phyloP scores from a whole-genome alignment of 495 filamentous ascomycete genomes.

The Penicillium daleae region DNA sequence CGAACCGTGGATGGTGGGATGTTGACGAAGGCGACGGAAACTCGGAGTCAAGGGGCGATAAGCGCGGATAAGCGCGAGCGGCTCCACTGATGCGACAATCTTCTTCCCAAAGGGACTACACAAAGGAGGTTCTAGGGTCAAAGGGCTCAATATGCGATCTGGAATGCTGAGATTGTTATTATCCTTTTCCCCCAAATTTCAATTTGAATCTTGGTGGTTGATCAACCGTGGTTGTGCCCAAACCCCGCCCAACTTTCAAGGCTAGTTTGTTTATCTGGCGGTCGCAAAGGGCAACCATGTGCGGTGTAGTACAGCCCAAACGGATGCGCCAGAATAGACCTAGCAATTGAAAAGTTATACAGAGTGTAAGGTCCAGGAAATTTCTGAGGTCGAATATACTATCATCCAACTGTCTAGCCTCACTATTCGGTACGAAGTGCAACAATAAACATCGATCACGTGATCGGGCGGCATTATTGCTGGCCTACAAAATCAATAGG shows the following conservation, averaged over 20 bases:
- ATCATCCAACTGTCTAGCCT: neutral
- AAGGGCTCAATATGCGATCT: neutral
- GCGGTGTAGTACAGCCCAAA: neutral
- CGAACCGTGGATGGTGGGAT: conserved; percentile 30
- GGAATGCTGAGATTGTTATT: neutral
- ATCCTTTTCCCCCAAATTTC: neutral
- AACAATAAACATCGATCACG: neutral
- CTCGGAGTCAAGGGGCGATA: conserved; percentile 39
- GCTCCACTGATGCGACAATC: conserved; percentile 25
- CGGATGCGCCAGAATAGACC: too few relatives aligned
- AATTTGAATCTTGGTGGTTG: neutral
- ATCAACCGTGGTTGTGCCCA: conserved; percentile 21
- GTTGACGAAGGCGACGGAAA: conserved; percentile 29
- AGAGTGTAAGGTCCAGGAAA: too few relatives aligned
- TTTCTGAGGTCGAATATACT: too few relatives aligned
- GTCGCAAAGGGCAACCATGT: conserved; percentile 34
- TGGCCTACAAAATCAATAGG: neutral
- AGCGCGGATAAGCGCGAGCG: conserved; percentile 38
- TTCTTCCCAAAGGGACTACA: neutral
- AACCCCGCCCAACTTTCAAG: conserved; percentile 21
- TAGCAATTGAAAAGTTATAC: too few relatives aligned
- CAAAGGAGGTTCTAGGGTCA: conserved; percentile 6
- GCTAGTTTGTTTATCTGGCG: conserved; percentile 26
- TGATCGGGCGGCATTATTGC: conserved; percentile 1
- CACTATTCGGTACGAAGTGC: neutral